A percentile compares a stretch with the other conserved stretches of the same genome.
These are phyloP conservation scores for Silene latifolia DNA, from an alignment of 148 eudicot genomes.

Conservation along the genomic window DNA sequence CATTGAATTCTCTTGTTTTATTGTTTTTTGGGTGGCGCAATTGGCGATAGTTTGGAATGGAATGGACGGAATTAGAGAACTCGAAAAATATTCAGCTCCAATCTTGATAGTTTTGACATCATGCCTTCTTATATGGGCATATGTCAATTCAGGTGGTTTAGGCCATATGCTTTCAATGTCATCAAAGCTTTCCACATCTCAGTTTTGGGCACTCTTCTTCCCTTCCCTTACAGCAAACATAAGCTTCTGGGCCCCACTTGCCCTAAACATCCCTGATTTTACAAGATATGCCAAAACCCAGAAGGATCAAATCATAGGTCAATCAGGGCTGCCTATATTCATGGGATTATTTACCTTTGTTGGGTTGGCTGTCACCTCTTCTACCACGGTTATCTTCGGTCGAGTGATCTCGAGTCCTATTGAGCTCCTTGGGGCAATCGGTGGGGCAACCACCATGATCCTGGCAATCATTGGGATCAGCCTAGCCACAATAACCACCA, in stretches of 20 bases:
- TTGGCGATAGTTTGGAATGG: slow-evolving; percentile 71
- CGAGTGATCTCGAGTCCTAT: slow-evolving; percentile 74
- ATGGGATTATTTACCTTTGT: slow-evolving; percentile 96
- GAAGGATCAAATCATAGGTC: slow-evolving; percentile 74
- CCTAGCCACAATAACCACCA: slow-evolving; percentile 86
- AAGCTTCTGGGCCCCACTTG: slow-evolving; percentile 89
- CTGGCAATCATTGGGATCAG: slow-evolving; percentile 76
- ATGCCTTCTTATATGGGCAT: slow-evolving; percentile 78
- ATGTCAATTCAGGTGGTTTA: slow-evolving; percentile 77
- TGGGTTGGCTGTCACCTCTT: slow-evolving; percentile 86
- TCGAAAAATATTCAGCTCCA: slow-evolving; percentile 91
- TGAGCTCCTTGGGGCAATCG: slow-evolving; percentile 65
- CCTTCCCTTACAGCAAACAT: slow-evolving; percentile 93
- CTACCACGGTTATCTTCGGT: slow-evolving; percentile 77
- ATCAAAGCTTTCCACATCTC: slow-evolving; percentile 46
- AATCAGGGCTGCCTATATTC: slow-evolving; percentile 71
- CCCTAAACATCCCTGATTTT: slow-evolving; percentile 94
- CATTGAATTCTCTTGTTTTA: slow-evolving; percentile 72
- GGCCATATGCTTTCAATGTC: slow-evolving; percentile 65
- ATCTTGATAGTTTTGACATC: slow-evolving; percentile 57
- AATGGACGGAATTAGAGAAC: slow-evolving; percentile 75
- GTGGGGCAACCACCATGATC: slow-evolving; percentile 58
- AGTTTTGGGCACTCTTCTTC: slow-evolving; percentile 81
- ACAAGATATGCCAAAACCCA: slow-evolving; percentile 79
- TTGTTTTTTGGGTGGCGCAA: slow-evolving; percentile 76